Base-by-base conservation (phyloP, 768 basidiomycete species). In the Agrocybe chaxingu region DNA sequence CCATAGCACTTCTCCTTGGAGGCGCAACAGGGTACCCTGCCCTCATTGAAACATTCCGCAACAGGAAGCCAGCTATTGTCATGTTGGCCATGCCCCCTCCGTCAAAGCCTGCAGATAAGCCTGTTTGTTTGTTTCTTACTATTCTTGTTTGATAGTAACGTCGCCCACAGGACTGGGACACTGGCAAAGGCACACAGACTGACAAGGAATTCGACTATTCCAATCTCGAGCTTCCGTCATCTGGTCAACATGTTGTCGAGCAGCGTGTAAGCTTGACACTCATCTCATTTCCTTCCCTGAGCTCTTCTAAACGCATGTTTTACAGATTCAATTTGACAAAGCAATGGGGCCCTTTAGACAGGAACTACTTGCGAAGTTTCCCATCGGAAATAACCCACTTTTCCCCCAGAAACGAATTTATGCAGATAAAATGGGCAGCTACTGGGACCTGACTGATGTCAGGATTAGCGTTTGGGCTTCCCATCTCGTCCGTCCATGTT, bases 371-470 rank as follows among this genome's bases (percentile, higher is more conserved):
- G 44, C 7, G 39, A 47, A 47, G 12, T 52, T 41, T 19, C 45
- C 45, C 8, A 11, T 47, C 1, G 45, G 45, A 11, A 46, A 46
- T 30, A 46, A 52, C 18, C 3, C 51, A 13, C 34, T 46, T 37
- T 52, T 52, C 33, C 51, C 51, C n/a, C 29, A 46, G 12, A 47
- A 47, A 35, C 45, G 37, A n/a, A 47, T 52, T 32, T 52, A 41
- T n/a, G 41, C 51, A 1, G 34, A 46, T 31, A 34, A 42, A 11
- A 40, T 47, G 44, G 29, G 24, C 30, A 24, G 7, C 2, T 41
- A 46, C 45, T 52, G 45, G 35, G 45, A 52, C 11, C 38, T 52
- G 8, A 52, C 44, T 6, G 51, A 47, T 7, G 4, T 52, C 19
- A 47, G 35, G 33, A 34, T 52, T 38, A 39, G 42, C 39, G 45